Conservation (phyloP, 148 eudicot genomes). For the Rhododendron ferrugineum region DNA sequence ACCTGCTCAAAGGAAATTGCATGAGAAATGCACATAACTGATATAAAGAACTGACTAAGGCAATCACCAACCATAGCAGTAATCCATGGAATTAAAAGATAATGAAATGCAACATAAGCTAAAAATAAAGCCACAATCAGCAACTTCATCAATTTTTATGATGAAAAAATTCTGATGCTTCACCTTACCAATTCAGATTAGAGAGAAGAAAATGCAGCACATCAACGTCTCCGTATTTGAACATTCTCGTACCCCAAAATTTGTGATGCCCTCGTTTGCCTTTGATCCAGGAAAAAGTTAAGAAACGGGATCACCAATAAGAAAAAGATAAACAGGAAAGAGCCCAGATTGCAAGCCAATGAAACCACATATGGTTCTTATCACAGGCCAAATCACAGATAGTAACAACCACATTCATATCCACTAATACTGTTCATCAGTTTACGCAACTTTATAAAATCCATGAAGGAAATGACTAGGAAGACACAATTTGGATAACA, state of each 20-base stretch:
- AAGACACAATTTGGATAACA: neutral
- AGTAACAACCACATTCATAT: neutral
- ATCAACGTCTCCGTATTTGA: slow-evolving; percentile 87
- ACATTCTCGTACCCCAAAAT: slow-evolving; percentile 99
- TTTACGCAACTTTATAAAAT: neutral
- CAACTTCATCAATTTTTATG: neutral
- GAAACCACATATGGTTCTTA: neutral
- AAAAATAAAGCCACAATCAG: slow-evolving; percentile 1
- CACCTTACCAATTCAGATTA: slow-evolving; percentile 78
- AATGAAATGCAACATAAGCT: neutral
- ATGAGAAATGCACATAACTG: slow-evolving; percentile 11
- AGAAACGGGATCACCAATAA: neutral
- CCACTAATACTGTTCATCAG: neutral
- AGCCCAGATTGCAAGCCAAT: neutral
- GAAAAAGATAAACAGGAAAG: neutral
- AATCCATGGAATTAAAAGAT: neutral
- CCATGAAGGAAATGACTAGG: neutral
- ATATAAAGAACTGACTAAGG: neutral
- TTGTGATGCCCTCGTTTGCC: slow-evolving; percentile 96
- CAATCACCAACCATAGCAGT: neutral
- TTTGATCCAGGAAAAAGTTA: slow-evolving; percentile 24
- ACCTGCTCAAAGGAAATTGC: slow-evolving; percentile 54
- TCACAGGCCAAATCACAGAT: neutral
- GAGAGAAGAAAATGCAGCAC: slow-evolving; percentile 96
- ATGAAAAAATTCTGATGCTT: neutral